Percentiles rank a stretch among this genome's conserved stretches.
These are phyloP conservation scores for Kondoa malvinella DNA, from an alignment of 768 basidiomycete species.

Conservation along the genomic window DNA sequence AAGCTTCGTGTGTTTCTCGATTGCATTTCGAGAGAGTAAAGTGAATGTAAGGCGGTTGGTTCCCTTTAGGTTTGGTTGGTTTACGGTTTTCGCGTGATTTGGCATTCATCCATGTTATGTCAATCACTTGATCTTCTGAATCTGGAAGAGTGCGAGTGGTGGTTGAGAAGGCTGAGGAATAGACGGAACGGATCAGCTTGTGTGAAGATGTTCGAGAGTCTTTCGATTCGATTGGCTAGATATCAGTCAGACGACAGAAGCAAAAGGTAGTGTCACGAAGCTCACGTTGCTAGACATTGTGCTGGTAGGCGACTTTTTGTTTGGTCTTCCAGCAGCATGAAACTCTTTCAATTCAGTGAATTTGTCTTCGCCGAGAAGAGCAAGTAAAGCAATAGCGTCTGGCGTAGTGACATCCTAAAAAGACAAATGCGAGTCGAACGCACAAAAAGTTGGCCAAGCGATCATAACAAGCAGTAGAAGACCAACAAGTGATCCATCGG, in stretches of 20 bases:
- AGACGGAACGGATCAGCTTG: slow-evolving; percentile 3
- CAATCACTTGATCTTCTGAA: slow-evolving; percentile 13
- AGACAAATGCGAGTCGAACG: slow-evolving; percentile 33
- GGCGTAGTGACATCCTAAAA: background rate
- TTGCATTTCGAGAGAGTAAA: slow-evolving; percentile 96
- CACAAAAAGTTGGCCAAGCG: slow-evolving; percentile 39
- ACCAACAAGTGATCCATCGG: background rate
- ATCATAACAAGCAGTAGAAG: background rate
- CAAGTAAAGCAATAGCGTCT: background rate
- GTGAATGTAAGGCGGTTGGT: slow-evolving; percentile 58
- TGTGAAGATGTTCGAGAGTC: background rate
- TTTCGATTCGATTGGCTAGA: slow-evolving; percentile 9
- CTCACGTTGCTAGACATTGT: slow-evolving; percentile 35
- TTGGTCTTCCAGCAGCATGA: background rate
- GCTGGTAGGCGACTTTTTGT: slow-evolving; percentile 36
- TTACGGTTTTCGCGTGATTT: background rate
- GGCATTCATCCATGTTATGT: slow-evolving; percentile 15
- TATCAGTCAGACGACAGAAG: slow-evolving; percentile 26
- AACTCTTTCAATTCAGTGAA: background rate
- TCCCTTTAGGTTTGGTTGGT: background rate
- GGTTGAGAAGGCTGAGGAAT: background rate
- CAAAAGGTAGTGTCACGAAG: slow-evolving; percentile 44
- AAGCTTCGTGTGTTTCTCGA: slow-evolving; percentile 87
- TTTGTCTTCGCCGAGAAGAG: background rate
- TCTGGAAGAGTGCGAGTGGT: background rate